phyloP scores from a whole-genome alignment of 1,284 basidiomycete genomes.

The Boletellus sp. region DNA sequence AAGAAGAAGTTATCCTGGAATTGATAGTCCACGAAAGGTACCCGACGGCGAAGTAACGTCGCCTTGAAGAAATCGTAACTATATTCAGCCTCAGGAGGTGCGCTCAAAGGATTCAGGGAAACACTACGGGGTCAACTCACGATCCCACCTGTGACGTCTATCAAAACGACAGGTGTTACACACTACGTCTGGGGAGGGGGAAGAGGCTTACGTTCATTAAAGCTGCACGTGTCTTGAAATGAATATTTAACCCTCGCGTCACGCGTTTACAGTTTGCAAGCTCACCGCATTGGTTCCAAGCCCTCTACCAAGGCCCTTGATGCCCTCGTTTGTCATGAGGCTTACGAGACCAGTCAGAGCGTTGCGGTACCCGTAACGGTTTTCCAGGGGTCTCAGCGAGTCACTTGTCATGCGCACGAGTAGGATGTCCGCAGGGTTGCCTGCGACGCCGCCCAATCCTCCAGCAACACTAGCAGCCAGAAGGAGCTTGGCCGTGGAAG shows the following conservation, averaged over 20 bases:
- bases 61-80: conserved; percentile 90
- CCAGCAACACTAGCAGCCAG: conserved; percentile 70
- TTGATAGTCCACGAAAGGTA: conserved; percentile 61
- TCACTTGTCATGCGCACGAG: conserved; percentile 91
- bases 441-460: conserved; percentile 74
- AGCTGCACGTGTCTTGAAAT: conserved; percentile 60
- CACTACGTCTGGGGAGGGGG: background rate
- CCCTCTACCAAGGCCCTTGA: conserved; percentile 69
- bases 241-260: conserved; percentile 4
- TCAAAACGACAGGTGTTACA: conserved; percentile 12
- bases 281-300: conserved; percentile 77
- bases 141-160: conserved; percentile 84
- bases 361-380: conserved; percentile 76
- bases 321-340: conserved; percentile 70
- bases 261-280: conserved; percentile 8
- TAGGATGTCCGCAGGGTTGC: conserved; percentile 73
- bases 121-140: conserved; percentile 47
- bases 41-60: conserved; percentile 51
- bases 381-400: conserved; percentile 65
- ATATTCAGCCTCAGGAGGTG: conserved; percentile 6
- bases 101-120: background rate
- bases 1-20: conserved; percentile 67
- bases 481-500: conserved; percentile 55
- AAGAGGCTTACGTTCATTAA: conserved; percentile 74
- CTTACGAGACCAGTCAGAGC: conserved; percentile 66